Base-by-base conservation (phyloP, 106 monocot species). In the Cymbidium sinense region DNA sequence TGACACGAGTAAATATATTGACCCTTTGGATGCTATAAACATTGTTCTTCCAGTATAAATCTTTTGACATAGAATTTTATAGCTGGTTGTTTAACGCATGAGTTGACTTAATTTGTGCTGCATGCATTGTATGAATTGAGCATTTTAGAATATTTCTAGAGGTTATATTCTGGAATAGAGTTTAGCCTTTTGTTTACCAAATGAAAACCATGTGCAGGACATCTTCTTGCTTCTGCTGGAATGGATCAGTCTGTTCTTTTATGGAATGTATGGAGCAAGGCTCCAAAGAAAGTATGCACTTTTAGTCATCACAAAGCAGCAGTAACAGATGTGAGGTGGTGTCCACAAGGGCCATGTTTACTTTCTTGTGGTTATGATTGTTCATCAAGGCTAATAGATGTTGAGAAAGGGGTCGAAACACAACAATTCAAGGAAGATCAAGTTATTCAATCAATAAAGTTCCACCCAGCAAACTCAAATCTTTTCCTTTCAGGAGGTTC, bases 141-240 rank as follows among this genome's bases (percentile, higher is more conserved):
- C 19, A 29, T 11, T 71, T 71, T 71, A 21, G 37, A 10, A 33
- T 1, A 2, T 34, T 69, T 34, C 11, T 33, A 69, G 29, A 33
- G 17, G 12, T 69, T 15, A 69, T 73, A 43, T 73, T 11, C 12
- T 20, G 30, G 7, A 2, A 75, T 17, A 81, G 5, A 35, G n/a
- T n/a, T n/a, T n/a, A n/a, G n/a, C n/a, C 64, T 33, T 50, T 69
- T 77, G 41, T 33, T 67, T 67, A 33, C 12, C 15, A 25, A 34
- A n/a, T 50, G 15, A 62, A n/a, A n/a, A 8, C 35, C 21, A 71
- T 77, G 74, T 83, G 64, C 88, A 98, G 98, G 70, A 19, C 98
- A 94, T 88, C 94, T 99, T 83, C 98, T 99, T 85, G 98, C 98
- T 86, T 99, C 98, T 83, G 90, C 98, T 82, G 88, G 92, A 72